A percentile compares a stretch with the other conserved stretches of the same genome.
These are phyloP conservation scores for Arthrobotrys conoides DNA, from an alignment of 2,329 filamentous ascomycete genomes.

Conservation along the genomic window DNA sequence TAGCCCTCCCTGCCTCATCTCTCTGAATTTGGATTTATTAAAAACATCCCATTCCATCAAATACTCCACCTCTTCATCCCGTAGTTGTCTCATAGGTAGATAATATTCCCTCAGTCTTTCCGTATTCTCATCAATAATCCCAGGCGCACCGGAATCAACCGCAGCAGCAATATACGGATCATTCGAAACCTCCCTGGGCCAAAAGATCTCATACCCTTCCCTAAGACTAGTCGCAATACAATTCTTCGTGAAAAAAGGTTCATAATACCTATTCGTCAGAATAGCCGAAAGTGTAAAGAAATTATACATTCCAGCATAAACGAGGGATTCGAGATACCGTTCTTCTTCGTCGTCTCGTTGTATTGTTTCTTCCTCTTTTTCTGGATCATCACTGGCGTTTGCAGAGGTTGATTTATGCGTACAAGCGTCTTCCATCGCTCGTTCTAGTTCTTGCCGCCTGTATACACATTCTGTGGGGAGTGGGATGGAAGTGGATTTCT, in stretches of 20 bases:
- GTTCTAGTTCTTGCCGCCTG: not conserved
- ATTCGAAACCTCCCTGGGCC: conserved; percentile 37
- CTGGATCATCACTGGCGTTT: not conserved
- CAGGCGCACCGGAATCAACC: not conserved
- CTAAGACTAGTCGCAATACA: conserved; percentile 2
- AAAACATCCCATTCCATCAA: conserved; percentile 44
- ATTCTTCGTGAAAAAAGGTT: conserved; percentile 32
- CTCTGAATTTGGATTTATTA: conserved; percentile 41
- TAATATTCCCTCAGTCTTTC: conserved; percentile 32
- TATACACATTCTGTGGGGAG: not conserved
- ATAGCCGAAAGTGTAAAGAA: conserved; percentile 34
- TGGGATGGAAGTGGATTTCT: conserved; percentile 32
- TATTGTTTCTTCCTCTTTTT: too few relatives aligned
- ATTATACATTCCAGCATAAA: conserved; percentile 38
- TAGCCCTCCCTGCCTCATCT: conserved; percentile 26
- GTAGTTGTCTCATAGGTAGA: conserved; percentile 22
- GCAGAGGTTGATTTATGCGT: not conserved
- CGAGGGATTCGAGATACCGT: conserved; percentile 9
- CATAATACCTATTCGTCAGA: conserved; percentile 45
- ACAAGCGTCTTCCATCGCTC: not conserved
- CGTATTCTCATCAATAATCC: not conserved
- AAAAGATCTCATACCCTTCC: conserved; percentile 31
- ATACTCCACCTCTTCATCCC: conserved; percentile 37
- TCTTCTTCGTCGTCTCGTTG: conserved; percentile 4
- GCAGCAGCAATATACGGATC: conserved; percentile 18